Evolutionary conservation across 257 asterid species (phyloP), one percentile per base, ranked within the genome.

Genomic region (Anisodus tanguticus): DNA sequence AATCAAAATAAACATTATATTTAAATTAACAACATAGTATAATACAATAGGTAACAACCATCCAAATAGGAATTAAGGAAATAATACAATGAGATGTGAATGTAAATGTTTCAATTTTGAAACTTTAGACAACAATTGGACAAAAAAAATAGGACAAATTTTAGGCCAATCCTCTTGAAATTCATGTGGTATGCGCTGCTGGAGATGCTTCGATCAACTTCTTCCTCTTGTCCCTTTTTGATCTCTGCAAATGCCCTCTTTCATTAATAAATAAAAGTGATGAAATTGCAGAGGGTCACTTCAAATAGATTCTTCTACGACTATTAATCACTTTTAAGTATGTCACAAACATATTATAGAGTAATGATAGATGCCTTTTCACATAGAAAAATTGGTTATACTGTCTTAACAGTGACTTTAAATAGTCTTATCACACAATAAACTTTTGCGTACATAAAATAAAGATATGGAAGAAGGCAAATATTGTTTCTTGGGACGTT

Each of bases 181-280:
- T n/a, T 22, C 26, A 22, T 45, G 17, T n/a, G 1, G 17, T 45
- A 17, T 2, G 1, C 35, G 13, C 16, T 16, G 26, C 5, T 71
- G 39, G 57, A 71, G 79, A 43, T 71, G 57, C 57, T 45, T 3
- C 35, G 15, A 19, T 4, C 17, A 45, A 45, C 37, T 45, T 9
- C 58, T 71, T 71, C n/a, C 79, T 45, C 4, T 70, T 43, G 57
- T n/a, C 79, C 37, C 39, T 9, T 71, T 71, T 71, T 71, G 79
- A 17, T 71, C 17, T 17, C 57, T 71, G 37, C 37, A 71, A 71
- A 71, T 45, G 9, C 79, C 58, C 58, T 43, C 17, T 71, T 71
- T 43, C 9, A n/a, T 16, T 55, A 55, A 55, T 55, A 55, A 55
- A 55, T 55, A 55, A 55, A 55, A 55, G n/a, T 55, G 15, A 55